Base-by-base conservation (phyloP, 1,284 basidiomycete genomes). In the Ustilago hordei region DNA sequence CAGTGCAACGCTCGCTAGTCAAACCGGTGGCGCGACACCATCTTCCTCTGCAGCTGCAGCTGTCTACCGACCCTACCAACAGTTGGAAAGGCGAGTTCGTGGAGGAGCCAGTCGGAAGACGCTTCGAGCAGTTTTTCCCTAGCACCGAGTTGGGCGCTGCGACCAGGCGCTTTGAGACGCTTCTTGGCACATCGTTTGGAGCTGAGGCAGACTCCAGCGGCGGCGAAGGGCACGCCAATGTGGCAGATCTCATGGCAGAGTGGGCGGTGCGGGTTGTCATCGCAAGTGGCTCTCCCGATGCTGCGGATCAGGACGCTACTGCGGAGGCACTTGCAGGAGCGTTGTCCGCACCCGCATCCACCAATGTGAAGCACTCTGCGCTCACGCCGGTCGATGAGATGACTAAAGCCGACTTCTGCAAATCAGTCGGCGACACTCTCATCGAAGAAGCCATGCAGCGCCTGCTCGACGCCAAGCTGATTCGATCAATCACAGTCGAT, bases 361-460 rank as follows among this genome's bases (percentile, higher is more conserved):
- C 12, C 15, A 53, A 34, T 15, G 58, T 15, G 17, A 23, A 7
- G 8, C 43, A 45, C 28, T 31, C 15, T 2, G n/a, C 19, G 11
- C 6, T 59, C 19, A 35, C 60, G 8, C 50, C 56, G 4, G 55
- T 47, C 4, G 78, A 75, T 15, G 66, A 68, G 23, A 59, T 39
- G 34, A 47, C 53, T 31, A 64, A 70, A 9, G 62, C 69, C 23
- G 70, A 67, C 17, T 80, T 71, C 28, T 71, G 69, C 65, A 47
- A 54, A 32, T 8, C 19, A 8, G 31, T 80, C 8, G 80, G 76
- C 39, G 67, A 61, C 11, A 60, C 17, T 6, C 52, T 41, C 15
- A 68, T 82, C 38, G 81, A 81, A 32, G 48, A 52, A 35, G 77
- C 79, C 0, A 67, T 79, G 41, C 65, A 62, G 19, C 64, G 65